Evolutionary conservation across 2,329 filamentous ascomycete species (phyloP).

Genomic region (Alternaria brassicicola): DNA sequence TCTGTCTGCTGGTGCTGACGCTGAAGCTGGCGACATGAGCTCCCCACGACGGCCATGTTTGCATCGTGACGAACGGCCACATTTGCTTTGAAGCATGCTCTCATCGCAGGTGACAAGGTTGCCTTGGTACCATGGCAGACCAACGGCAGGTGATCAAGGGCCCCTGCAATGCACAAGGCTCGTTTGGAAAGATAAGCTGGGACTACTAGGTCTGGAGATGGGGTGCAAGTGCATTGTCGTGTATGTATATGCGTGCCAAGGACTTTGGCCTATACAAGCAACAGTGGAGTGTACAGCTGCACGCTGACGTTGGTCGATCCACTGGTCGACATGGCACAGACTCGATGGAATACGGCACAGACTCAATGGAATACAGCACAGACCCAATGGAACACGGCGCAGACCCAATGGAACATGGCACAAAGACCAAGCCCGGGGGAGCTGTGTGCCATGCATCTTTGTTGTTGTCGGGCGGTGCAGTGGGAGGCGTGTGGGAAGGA

Average conservation of each 20-base stretch:
- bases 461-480: conserved; percentile 2
- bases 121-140: background rate
- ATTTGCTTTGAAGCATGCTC: background rate
- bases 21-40: conserved; percentile 51
- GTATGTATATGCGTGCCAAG: conserved; percentile 19
- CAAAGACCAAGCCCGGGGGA: background rate
- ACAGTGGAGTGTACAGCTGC: conserved; percentile 30
- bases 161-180: background rate
- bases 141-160: background rate
- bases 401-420: background rate
- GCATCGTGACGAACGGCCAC: background rate
- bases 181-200: conserved; percentile 3
- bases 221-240: conserved; percentile 16
- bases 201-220: conserved; percentile 9
- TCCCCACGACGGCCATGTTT: background rate
- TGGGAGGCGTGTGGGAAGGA: conserved; percentile 6
- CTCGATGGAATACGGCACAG: background rate
- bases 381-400: background rate
- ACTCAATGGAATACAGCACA: background rate
- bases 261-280: conserved; percentile 6
- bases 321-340: background rate
- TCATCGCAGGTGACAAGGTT: background rate
- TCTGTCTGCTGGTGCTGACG: conserved; percentile 64
- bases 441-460: background rate
- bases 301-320: conserved; percentile 18